Percentiles rank a stretch among this genome's conserved stretches.
phyloP scores from a whole-genome alignment of 306 rosid species.

The Aeschynomene evenia region DNA sequence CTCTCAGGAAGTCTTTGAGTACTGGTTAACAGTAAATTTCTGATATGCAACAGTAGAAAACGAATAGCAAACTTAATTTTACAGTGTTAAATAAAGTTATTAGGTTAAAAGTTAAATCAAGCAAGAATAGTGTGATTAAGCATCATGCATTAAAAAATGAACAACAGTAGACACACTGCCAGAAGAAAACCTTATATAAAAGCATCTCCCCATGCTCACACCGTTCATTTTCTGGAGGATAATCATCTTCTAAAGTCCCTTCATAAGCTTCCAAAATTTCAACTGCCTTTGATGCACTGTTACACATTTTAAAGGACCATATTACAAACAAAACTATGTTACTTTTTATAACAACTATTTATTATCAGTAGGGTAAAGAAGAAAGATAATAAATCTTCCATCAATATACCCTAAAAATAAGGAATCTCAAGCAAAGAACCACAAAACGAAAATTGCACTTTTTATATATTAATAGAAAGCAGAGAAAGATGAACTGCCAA shows the following conservation, averaged over 20 bases:
- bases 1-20: background rate
- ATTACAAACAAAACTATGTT: conserved; percentile 11
- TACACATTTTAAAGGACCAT: conserved; percentile 25
- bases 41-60: background rate
- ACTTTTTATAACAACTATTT: conserved; percentile 4
- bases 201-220: conserved; percentile 99
- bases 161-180: conserved; percentile 20
- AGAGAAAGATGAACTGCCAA: background rate
- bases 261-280: conserved; percentile 99
- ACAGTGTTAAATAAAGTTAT: background rate
- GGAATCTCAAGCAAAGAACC: conserved; percentile 9
- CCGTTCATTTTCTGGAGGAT: conserved; percentile 95
- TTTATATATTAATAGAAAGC: background rate
- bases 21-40: background rate
- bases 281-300: conserved; percentile 84
- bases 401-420: background rate
- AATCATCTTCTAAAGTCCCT: conserved; percentile 94
- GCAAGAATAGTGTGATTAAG: conserved; percentile 5
- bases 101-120: conserved; percentile 16
- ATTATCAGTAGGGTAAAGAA: background rate
- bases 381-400: conserved; percentile 5
- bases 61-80: background rate
- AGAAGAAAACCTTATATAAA: conserved; percentile 71
- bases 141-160: conserved; percentile 23
- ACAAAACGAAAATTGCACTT: background rate